Evolutionary conservation across 2,329 filamentous ascomycete species (phyloP).

Genomic region (Fusarium mangiferae): DNA sequence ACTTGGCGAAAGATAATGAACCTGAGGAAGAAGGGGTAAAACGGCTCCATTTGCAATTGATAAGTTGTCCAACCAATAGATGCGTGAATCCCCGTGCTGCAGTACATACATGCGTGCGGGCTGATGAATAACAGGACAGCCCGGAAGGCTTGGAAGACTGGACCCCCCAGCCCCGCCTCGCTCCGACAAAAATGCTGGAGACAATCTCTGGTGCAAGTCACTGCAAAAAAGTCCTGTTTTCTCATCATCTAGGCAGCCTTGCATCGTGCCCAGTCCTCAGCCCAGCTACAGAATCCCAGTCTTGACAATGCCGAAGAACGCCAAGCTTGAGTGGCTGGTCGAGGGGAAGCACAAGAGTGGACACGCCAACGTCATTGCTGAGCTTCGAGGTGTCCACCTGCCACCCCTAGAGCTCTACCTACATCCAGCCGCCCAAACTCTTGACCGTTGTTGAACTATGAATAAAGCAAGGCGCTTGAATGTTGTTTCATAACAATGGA

Average conservation of each 20-base stretch:
- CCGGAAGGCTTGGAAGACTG: neutral
- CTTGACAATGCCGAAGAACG: slow-evolving; percentile 15
- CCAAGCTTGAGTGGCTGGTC: slow-evolving; percentile 7
- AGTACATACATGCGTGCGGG: neutral
- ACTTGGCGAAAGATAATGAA: slow-evolving; percentile 1
- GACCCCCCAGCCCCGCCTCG: neutral
- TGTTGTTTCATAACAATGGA: neutral
- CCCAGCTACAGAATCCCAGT: neutral
- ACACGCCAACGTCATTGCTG: slow-evolving; percentile 24
- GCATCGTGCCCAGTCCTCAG: neutral
- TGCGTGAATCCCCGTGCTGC: neutral
- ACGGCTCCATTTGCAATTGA: neutral
- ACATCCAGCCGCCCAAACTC: neutral
- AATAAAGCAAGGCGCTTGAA: neutral
- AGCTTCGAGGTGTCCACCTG: slow-evolving; percentile 1
- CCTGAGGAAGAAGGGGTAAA: neutral
- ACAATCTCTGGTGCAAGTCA: neutral
- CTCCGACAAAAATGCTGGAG: neutral
- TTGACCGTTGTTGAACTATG: neutral
- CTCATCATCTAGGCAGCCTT: neutral
- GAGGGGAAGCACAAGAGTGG: slow-evolving; percentile 14
- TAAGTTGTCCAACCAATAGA: neutral
- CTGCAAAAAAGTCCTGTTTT: neutral
- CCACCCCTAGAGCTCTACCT: neutral
- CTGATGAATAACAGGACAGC: neutral